A percentile compares a stretch with the other conserved stretches of the same genome.
Evolutionary conservation across 2,329 filamentous ascomycete genomes (phyloP).

Genomic region (Fusarium keratoplasticum): DNA sequence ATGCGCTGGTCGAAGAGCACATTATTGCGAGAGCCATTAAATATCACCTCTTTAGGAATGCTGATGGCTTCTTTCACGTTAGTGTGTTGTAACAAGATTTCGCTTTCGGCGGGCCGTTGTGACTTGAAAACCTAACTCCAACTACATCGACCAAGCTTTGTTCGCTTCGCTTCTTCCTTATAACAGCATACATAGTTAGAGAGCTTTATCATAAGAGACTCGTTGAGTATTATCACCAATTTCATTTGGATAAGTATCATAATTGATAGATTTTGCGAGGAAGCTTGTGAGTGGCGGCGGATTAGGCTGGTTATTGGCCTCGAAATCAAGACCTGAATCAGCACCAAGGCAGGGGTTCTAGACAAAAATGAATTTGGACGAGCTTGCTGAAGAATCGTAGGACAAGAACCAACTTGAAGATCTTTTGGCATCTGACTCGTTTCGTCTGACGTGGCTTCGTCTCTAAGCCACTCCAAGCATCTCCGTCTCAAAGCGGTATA

Average conservation of each 20-base stretch:
- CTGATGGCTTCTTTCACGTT: not conserved
- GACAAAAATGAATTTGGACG: not conserved
- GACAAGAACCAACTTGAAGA: not conserved
- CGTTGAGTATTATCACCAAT: rapidly evolving
- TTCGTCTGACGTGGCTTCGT: not conserved
- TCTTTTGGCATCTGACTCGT: not conserved
- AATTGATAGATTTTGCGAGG: not conserved
- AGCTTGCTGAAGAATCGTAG: not conserved
- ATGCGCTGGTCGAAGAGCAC: not conserved
- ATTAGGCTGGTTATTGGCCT: not conserved
- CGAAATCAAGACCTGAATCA: not conserved
- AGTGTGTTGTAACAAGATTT: not conserved
- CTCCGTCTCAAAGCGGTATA: not conserved
- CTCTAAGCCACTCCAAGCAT: not conserved
- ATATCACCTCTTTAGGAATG: not conserved
- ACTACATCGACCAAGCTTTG: not conserved
- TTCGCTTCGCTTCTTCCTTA: not conserved
- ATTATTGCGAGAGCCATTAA: not conserved
- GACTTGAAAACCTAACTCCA: not conserved
- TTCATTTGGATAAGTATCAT: not conserved
- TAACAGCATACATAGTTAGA: not conserved
- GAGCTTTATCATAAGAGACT: not conserved
- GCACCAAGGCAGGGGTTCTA: not conserved
- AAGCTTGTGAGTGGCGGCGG: not conserved
- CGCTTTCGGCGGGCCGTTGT: not conserved